A percentile compares a stretch with the other conserved stretches of the same genome.
Conservation (phyloP, 164 flowering plant genomes). For the Cinnamomum chago region DNA sequence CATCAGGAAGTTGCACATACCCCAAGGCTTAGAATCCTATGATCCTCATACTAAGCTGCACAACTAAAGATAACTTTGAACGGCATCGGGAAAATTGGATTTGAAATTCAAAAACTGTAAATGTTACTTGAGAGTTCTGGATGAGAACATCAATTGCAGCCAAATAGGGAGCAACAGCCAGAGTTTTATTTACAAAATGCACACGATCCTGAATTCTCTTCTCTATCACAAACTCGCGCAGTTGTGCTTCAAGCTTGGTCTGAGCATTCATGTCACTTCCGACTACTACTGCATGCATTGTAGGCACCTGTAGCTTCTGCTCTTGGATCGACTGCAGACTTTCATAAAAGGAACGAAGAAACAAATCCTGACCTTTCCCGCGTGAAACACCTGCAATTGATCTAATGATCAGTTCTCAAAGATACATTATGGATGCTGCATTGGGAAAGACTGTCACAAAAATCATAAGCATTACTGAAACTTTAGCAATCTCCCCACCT, state of each 20-base stretch:
- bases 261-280: conserved; percentile 94
- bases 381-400: conserved; percentile 88
- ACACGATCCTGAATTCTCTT: conserved; percentile 69
- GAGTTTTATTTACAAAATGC: conserved; percentile 89
- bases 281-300: conserved; percentile 80
- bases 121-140: conserved; percentile 87
- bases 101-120: neutral
- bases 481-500: no score
- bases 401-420: conserved; percentile 3
- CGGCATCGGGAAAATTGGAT: neutral
- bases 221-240: conserved; percentile 61
- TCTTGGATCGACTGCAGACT: conserved; percentile 64
- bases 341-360: conserved; percentile 74
- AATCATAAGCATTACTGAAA: no score
- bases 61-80: no score
- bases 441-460: no score
- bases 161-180: conserved; percentile 88
- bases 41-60: neutral
- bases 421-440: neutral
- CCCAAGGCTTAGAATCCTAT: neutral
- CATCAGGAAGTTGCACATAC: neutral
- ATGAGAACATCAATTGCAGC: conserved; percentile 95
- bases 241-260: conserved; percentile 77
- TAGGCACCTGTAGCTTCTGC: conserved; percentile 68
- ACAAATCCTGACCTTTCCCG: conserved; percentile 95